phyloP scores from a whole-genome alignment of 1,284 basidiomycete species.

The Apiotrichum domesticum region DNA sequence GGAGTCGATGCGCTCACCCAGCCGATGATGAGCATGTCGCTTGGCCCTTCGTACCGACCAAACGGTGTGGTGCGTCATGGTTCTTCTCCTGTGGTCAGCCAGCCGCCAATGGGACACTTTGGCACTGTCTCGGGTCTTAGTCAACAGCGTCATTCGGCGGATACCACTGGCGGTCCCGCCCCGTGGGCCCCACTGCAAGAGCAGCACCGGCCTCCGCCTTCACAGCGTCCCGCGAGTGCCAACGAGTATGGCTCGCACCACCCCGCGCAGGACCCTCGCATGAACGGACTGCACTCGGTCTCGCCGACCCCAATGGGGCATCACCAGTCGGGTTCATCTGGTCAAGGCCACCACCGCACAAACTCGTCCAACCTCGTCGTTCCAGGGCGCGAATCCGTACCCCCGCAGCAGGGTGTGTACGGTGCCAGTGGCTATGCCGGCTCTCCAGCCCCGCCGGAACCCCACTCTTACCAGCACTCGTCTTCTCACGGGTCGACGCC shows the following conservation, averaged over 20 bases:
- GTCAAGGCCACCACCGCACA: conserved; percentile 1
- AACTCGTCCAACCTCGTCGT: conserved; percentile 2
- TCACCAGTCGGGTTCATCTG: not conserved
- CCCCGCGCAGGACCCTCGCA: not conserved
- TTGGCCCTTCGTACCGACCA: conserved; percentile 20
- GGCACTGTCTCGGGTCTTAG: not conserved
- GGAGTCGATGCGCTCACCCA: conserved; percentile 30
- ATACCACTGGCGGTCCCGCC: conserved; percentile 5
- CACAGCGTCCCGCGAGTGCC: conserved; percentile 5
- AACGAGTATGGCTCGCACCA: not conserved
- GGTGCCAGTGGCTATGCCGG: not conserved
- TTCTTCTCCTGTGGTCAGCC: not conserved
- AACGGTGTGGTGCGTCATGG: not conserved
- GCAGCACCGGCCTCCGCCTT: conserved; percentile 8
- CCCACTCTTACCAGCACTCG: not conserved
- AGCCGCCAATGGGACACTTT: not conserved
- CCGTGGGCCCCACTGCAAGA: conserved; percentile 34
- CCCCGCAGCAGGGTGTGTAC: not conserved
- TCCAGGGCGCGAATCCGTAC: not conserved
- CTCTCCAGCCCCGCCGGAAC: not conserved
- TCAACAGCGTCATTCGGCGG: conserved; percentile 33
- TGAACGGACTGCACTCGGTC: not conserved
- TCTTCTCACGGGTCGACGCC: not conserved
- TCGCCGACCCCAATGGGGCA: not conserved
- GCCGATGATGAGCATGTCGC: conserved; percentile 35